Evolutionary conservation across 768 basidiomycete species (phyloP).

Genomic region (Stropharia rugosoannulata): DNA sequence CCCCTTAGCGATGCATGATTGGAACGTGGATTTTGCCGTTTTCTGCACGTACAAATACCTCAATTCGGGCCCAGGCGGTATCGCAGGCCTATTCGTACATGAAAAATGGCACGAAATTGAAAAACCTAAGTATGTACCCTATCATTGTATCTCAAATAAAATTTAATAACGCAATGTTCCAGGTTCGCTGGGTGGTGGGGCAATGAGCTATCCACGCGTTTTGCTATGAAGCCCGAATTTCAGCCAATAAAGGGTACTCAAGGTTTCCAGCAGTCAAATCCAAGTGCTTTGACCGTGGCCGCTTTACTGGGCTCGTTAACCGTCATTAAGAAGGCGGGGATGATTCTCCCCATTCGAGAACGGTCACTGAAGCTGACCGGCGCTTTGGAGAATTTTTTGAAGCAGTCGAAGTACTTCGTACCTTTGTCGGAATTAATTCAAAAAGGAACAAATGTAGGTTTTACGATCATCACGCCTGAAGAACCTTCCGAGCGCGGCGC

Average conservation of each 20-base stretch:
- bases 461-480: slow-evolving; percentile 91
- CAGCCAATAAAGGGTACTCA: slow-evolving; percentile 86
- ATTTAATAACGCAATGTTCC: slow-evolving; percentile 14
- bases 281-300: slow-evolving; percentile 75
- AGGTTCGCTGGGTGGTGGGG: slow-evolving; percentile 99
- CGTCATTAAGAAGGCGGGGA: slow-evolving; percentile 76
- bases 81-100: slow-evolving; percentile 91
- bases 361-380: slow-evolving; percentile 73
- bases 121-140: slow-evolving; percentile 56
- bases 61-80: slow-evolving; percentile 96
- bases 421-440: slow-evolving; percentile 34
- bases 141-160: background rate
- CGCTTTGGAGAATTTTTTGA: slow-evolving; percentile 65
- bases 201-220: slow-evolving; percentile 82
- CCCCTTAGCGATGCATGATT: slow-evolving; percentile 83
- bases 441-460: slow-evolving; percentile 40
- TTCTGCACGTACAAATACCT: slow-evolving; percentile 99
- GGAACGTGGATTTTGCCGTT: slow-evolving; percentile 95
- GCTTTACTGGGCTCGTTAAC: slow-evolving; percentile 83
- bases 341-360: slow-evolving; percentile 64
- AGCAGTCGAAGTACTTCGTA: slow-evolving; percentile 63
- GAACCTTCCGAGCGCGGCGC: slow-evolving; percentile 71
- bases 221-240: slow-evolving; percentile 86
- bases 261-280: slow-evolving; percentile 96
- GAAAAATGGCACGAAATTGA: slow-evolving; percentile 70